Base-by-base conservation (phyloP, 352 stramenopile genomes). In the Globisporangium echinulatum region DNA sequence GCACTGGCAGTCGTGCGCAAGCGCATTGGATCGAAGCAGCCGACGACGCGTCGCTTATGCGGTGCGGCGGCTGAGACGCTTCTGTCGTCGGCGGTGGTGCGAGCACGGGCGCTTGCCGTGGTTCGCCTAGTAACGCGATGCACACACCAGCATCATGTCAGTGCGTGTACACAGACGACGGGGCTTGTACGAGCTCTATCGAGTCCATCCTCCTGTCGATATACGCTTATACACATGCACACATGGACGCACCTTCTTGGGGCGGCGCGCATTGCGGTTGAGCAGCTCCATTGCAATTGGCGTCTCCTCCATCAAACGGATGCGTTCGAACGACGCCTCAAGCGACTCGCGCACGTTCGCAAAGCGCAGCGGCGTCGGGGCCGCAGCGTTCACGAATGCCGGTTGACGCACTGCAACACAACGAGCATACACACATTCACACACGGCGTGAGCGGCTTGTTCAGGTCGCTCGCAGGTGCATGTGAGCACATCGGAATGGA, bases 81-180 rank as follows among this genome's bases (percentile, higher is more conserved):
- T 91, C 62, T 85, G 77, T 60, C 84, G 84, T 67, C 84, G 81
- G 55, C 79, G 74, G 54, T 85, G 69, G 73, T 94, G 76, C 60
- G 84, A 94, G 73, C 84, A 94, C 53, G 84, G 84, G 37, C 84
- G 84, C 65, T 94, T 94, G 75, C 84, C 84, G 70, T 92, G 84
- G 78, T 94, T 94, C 55, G 84, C 84, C 80, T 55, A 53, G 33
- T 40, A 50, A 50, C 19, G 46, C 11, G 15, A 33, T 33, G 25
- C 25, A 33, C 25, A 33, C 25, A 33, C 25, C 25, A 33, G 25
- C 25, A 33, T 33, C 25, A 33, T 33, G 25, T 33, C 25, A 33
- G 25, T 33, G 25, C 25, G 25, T 33, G 25, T 33, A 3, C 25
- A 33, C 25, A 33, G 25, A 33, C 25, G 25, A 33, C 25, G 25